Conservation (phyloP, 352 stramenopile species). For the Phytophthora idaei region DNA sequence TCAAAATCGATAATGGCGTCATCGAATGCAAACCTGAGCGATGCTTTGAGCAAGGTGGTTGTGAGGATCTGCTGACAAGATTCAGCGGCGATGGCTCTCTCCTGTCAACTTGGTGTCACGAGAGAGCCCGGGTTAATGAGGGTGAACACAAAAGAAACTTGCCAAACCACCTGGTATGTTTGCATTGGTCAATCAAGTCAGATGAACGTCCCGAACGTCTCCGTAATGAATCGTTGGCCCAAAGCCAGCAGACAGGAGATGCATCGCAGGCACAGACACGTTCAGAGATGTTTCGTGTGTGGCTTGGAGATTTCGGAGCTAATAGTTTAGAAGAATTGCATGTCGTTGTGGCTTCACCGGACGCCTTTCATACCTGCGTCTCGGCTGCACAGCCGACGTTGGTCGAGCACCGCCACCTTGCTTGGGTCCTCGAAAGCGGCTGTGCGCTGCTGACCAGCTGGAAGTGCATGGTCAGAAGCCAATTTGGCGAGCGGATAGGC, state of each 20-base stretch:
- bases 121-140: no score
- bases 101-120: slow-evolving; percentile 5
- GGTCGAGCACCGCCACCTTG: slow-evolving; percentile 11
- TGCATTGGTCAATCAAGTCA: slow-evolving; percentile 14
- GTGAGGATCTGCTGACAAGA: slow-evolving; percentile 24
- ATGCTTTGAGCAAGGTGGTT: slow-evolving; percentile 12
- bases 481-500: slow-evolving; percentile 32
- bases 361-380: neutral
- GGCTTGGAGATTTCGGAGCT: neutral
- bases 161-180: slow-evolving; percentile 3
- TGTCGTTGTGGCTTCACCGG: slow-evolving; percentile 1
- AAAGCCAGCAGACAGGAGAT: no score
- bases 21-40: no score
- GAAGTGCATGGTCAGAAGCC: slow-evolving; percentile 22
- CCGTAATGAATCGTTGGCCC: no score
- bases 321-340: no score
- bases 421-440: slow-evolving; percentile 26
- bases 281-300: no score
- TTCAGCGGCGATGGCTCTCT: slow-evolving; percentile 15
- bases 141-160: slow-evolving; percentile 39
- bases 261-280: no score
- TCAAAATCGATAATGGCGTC: no score
- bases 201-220: neutral
- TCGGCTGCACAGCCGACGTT: neutral
- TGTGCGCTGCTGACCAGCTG: slow-evolving; percentile 21